These are phyloP conservation scores for Dactylellina drechsleri DNA, from an alignment of 2,329 filamentous ascomycete species.

Conservation along the genomic window DNA sequence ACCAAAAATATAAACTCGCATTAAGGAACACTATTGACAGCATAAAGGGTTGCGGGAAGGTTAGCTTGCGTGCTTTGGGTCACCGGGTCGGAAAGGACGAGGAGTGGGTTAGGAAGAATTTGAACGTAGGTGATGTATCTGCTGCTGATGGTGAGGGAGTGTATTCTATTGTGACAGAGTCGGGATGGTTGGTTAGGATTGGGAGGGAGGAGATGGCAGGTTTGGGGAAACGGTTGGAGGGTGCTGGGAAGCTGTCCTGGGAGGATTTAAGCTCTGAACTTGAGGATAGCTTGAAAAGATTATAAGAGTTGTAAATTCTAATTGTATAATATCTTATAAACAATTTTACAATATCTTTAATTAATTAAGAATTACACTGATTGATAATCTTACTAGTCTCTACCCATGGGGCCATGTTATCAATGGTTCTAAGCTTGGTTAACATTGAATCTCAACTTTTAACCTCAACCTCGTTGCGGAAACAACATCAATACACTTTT, in stretches of 20 bases:
- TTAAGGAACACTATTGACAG: constrained; percentile 1
- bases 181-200: constrained; percentile 46
- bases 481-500: no score
- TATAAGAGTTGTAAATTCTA: constrained; percentile 7
- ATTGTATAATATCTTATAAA: no score
- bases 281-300: constrained; percentile 27
- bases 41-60: constrained; percentile 14
- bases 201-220: constrained; percentile 28
- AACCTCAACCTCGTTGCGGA: no score
- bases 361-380: no score
- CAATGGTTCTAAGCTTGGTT: no score
- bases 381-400: no score
- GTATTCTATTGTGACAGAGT: constrained; percentile 33
- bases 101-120: constrained; percentile 22
- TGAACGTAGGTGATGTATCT: constrained; percentile 16
- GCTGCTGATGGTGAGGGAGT: not conserved
- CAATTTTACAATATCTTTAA: no score
- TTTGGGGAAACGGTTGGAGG: constrained; percentile 21
- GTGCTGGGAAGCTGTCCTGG: constrained; percentile 39
- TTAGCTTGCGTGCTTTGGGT: constrained; percentile 35
- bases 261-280: constrained; percentile 37
- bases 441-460: no score
- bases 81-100: constrained; percentile 45
- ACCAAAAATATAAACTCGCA: constrained; percentile 5
- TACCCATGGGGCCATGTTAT: no score